Base-by-base conservation (phyloP, 83 land plant species). In the Picea abies region DNA sequence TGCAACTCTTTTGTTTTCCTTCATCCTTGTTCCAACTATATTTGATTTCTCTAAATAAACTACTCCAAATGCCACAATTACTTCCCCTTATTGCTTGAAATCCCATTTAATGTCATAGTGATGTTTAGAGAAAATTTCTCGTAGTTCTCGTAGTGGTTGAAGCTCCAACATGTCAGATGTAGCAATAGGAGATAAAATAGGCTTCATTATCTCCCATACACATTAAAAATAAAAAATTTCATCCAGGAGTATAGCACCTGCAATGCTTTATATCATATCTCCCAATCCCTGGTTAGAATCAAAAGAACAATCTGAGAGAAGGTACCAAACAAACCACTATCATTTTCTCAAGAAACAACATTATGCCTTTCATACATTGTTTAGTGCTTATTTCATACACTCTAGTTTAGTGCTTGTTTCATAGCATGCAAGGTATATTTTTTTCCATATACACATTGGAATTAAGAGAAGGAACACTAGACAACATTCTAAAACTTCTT, bases 111-210 rank as follows among this genome's bases (percentile, higher is more conserved):
- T 61, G 56, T 87, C 86, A 56, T 87, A 94, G 3, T 90, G 92
- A 69, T 86, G 86, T 44, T 80, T 84, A 71, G 86, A 76, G 75
- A 97, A 92, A 56, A 97, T 75, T 84, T 97, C 98, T 44, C 67
- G 86, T 14, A 97, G 84, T 82, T 96, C 96, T 63, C 92, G 86
- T 16, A 86, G 69, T 22, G 98, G 97, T 39, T 93, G 93, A 73
- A 93, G 76, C 26, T 90, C 90, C 14, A 97, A 92, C 3, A 89
- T 96, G 64, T 87, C 95, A 47, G 98, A 98, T 16, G 99, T 97
- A 47, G 93, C 97, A 79, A 97, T 84, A 4, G 99, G 99, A 61
- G 95, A 93, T 25, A 97, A 86, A 8, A 96, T 64, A 25, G 93
- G 94, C 79, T 88, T 76, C 89, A 90, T 87, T 11, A 96, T 90